Conservation (phyloP, 257 asterid genomes). For the Dorcoceras hygrometricum region DNA sequence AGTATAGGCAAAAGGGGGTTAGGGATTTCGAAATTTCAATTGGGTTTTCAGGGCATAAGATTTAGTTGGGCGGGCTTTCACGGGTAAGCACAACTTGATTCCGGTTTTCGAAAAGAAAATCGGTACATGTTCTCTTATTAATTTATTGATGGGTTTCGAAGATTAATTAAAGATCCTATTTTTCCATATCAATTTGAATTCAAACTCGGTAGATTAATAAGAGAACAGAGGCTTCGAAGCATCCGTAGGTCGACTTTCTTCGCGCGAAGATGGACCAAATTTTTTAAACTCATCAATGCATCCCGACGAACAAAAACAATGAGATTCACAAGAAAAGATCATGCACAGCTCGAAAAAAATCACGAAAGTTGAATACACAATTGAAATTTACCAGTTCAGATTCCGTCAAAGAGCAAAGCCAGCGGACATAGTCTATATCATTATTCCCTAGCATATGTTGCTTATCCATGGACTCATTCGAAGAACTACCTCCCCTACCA, state of each 20-base stretch:
- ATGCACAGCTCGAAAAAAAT: not conserved
- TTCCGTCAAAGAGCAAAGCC: constrained; percentile 79
- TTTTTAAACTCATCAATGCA: constrained; percentile 51
- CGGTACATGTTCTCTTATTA: too few species aligned
- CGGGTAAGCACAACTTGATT: too few species aligned
- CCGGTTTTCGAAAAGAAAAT: too few species aligned
- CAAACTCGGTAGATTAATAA: not conserved
- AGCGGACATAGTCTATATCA: constrained; percentile 62
- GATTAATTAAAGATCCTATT: not conserved
- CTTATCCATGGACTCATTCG: constrained; percentile 11
- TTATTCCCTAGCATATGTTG: constrained; percentile 28
- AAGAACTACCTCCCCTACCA: too few species aligned
- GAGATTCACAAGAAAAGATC: not conserved
- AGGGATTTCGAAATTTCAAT: too few species aligned
- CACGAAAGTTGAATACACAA: constrained; percentile 1
- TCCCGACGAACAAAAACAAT: constrained; percentile 40
- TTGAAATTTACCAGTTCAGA: constrained; percentile 60
- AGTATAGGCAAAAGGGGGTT: too few species aligned
- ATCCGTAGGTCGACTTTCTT: constrained; percentile 53
- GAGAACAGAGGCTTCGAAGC: constrained; percentile 49
- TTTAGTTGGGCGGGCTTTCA: too few species aligned
- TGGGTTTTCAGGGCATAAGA: too few species aligned
- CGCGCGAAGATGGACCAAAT: constrained; percentile 58
- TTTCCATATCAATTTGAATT: not conserved
- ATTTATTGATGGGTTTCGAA: too few species aligned